phyloP scores from a whole-genome alignment of 345 rosid species.

The Eucalyptus regnans region DNA sequence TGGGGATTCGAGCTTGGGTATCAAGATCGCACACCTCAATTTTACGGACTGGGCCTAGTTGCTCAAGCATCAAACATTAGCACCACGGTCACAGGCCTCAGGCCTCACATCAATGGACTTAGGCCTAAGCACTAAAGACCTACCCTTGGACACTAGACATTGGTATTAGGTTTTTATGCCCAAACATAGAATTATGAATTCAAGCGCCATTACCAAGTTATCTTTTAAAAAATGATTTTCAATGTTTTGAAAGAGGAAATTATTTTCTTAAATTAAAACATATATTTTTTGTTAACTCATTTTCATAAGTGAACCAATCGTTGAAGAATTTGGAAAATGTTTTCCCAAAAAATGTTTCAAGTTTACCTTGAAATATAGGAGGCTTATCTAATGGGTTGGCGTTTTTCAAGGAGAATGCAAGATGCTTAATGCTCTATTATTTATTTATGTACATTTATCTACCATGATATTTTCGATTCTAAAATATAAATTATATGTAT shows the following conservation, averaged over 20 bases:
- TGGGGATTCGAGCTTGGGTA: no score
- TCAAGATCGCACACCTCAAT: fast-evolving
- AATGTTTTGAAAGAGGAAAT: no score
- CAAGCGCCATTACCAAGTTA: fast-evolving
- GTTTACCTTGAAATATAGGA: fast-evolving
- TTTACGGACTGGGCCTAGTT: fast-evolving
- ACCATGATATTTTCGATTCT: not conserved
- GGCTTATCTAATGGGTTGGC: not conserved
- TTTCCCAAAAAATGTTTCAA: no score
- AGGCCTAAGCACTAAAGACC: not conserved
- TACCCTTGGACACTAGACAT: no score
- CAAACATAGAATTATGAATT: not conserved
- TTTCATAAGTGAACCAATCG: fast-evolving
- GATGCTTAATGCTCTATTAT: not conserved
- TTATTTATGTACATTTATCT: not conserved
- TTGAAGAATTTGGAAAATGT: not conserved
- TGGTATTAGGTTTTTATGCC: fast-evolving
- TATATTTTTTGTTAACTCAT: not conserved
- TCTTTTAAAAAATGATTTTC: no score
- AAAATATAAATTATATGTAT: not conserved
- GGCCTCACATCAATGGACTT: not conserved
- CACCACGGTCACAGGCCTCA: fast-evolving
- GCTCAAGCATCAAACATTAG: no score
- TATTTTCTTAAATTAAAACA: no score
- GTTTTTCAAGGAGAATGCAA: not conserved